Percentiles rank a stretch among this genome's conserved stretches.
Conservation (phyloP, 495 filamentous ascomycete genomes). For the Astrocystis sublimbata region DNA sequence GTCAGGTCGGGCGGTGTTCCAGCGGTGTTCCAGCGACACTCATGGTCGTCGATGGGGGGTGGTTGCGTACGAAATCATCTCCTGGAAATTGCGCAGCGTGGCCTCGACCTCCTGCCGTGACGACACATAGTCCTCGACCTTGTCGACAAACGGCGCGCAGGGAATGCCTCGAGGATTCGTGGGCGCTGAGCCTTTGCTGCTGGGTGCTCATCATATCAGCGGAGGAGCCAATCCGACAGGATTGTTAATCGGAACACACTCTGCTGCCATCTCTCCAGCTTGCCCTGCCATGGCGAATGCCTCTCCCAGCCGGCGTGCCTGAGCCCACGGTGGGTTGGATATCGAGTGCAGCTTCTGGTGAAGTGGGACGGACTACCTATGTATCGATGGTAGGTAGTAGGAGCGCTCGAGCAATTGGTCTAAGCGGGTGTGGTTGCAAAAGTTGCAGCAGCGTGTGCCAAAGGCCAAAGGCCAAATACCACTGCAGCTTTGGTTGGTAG, state of each 20-base stretch:
- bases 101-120: constrained; percentile 83
- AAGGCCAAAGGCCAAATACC: too few species aligned
- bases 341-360: not conserved
- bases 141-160: constrained; percentile 91
- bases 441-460: too few species aligned
- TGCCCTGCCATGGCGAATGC: constrained; percentile 13
- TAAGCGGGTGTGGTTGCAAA: not conserved
- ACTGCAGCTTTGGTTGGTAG: too few species aligned
- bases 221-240: not conserved
- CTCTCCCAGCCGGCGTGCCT: not conserved
- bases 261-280: constrained; percentile 14
- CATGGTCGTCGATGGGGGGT: not conserved
- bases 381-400: too few species aligned
- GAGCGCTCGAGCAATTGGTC: not conserved
- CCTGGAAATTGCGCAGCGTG: constrained; percentile 90
- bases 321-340: not conserved
- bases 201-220: constrained; percentile 7
- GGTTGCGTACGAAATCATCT: constrained; percentile 91
- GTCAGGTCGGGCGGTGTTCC: not conserved
- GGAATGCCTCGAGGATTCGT: constrained; percentile 95
- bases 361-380: not conserved
- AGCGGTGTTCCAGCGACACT: too few species aligned
- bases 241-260: constrained; percentile 4
- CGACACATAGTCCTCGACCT: constrained; percentile 92
- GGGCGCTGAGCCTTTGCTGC: constrained; percentile 53